These are phyloP conservation scores for Rhizoclosmatium sp. DNA, from an alignment of 192 early-diverging fungal genomes.

Conservation along the genomic window DNA sequence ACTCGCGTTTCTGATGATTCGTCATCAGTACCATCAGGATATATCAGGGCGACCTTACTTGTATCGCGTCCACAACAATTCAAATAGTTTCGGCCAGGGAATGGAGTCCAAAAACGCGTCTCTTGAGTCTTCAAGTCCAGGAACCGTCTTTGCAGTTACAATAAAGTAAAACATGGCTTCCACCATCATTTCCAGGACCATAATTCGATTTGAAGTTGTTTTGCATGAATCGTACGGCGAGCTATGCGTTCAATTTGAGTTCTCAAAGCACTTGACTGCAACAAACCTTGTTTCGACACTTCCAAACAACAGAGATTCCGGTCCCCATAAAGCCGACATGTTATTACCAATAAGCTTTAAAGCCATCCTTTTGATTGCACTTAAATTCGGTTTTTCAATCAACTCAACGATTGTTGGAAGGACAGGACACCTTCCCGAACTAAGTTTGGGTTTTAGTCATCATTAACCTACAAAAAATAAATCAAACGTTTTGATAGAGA, in stretches of 20 bases:
- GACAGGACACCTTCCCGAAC: slow-evolving; percentile 20
- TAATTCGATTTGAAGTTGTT: neutral
- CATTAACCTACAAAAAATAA: slow-evolving; percentile 4
- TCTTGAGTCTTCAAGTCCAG: neutral
- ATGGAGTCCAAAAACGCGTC: neutral
- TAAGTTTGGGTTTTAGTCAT: neutral
- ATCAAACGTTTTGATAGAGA: slow-evolving; percentile 4
- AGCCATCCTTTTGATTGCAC: neutral
- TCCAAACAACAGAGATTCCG: slow-evolving; percentile 20
- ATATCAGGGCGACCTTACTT: neutral
- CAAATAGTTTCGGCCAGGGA: slow-evolving; percentile 5
- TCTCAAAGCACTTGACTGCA: neutral
- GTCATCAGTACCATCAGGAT: neutral
- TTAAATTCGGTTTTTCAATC: slow-evolving; percentile 10
- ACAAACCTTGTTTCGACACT: neutral
- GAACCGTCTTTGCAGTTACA: neutral
- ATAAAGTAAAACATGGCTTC: slow-evolving; percentile 13
- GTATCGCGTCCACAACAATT: slow-evolving; percentile 3
- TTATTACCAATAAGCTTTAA: neutral
- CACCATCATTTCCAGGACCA: slow-evolving; percentile 15
- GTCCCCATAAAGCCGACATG: slow-evolving; percentile 7
- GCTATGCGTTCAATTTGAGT: neutral
- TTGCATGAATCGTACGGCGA: neutral
- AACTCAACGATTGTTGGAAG: slow-evolving; percentile 2
- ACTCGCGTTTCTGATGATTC: slow-evolving; percentile 3